phyloP scores from a whole-genome alignment of 257 asterid genomes.

The Solanum piurae region DNA sequence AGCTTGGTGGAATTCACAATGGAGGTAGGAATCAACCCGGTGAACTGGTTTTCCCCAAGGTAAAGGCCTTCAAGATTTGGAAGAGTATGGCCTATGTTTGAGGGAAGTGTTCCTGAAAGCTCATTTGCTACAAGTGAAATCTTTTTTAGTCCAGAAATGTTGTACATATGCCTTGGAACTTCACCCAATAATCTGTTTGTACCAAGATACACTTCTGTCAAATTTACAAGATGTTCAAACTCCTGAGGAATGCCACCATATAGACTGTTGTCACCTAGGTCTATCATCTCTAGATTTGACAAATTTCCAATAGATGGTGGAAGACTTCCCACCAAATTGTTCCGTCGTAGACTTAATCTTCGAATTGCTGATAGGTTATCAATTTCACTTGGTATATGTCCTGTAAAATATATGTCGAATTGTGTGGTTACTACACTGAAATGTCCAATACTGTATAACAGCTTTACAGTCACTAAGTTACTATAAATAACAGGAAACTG shows the following conservation, averaged over 20 bases:
- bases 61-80: conserved; percentile 2
- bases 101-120: conserved; percentile 12
- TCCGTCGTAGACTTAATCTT: background rate
- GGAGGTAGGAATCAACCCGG: conserved; percentile 11
- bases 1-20: conserved; percentile 11
- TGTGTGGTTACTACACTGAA: background rate
- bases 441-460: background rate
- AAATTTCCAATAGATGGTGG: background rate
- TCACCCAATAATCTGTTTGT: conserved; percentile 11
- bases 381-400: background rate
- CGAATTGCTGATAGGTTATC: background rate
- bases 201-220: background rate
- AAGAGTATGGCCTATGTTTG: background rate
- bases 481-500: too few species aligned
- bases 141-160: background rate
- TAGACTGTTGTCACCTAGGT: background rate
- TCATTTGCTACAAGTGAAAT: background rate
- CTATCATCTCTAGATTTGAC: background rate
- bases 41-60: background rate
- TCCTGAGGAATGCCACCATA: conserved; percentile 9
- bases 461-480: background rate
- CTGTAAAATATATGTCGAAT: background rate
- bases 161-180: conserved; percentile 8
- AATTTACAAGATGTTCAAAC: background rate
- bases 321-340: background rate